Conservation (phyloP, 2,329 filamentous ascomycete species). For the Claviceps cyperi region DNA sequence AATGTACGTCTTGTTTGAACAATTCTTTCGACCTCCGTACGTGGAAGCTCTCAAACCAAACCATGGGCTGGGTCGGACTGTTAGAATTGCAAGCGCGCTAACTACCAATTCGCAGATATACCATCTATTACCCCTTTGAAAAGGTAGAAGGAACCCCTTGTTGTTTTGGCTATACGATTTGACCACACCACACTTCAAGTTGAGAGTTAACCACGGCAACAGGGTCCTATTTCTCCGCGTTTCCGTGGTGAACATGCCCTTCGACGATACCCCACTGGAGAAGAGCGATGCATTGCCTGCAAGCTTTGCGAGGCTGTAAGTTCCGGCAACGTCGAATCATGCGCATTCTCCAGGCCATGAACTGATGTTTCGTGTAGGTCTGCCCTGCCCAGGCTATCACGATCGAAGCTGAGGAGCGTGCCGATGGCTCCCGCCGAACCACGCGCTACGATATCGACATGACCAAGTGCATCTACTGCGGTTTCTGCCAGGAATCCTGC, state of each 20-base stretch:
- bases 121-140: constrained; percentile 97
- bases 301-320: constrained; percentile 87
- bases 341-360: background rate
- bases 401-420: constrained; percentile 96
- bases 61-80: background rate
- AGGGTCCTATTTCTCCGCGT: constrained; percentile 88
- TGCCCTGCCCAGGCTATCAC: constrained; percentile 98
- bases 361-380: constrained; percentile 34
- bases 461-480: constrained; percentile 99
- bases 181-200: background rate
- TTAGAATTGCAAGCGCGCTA: background rate
- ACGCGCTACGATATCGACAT: constrained; percentile 99
- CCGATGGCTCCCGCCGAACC: constrained; percentile 86
- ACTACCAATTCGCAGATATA: constrained; percentile 51
- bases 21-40: constrained; percentile 96
- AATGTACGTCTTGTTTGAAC: constrained; percentile 96
- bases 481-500: constrained; percentile 97
- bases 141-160: constrained; percentile 43
- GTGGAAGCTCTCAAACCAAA: constrained; percentile 24
- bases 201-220: constrained; percentile 9
- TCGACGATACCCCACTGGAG: constrained; percentile 87
- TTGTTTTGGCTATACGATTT: background rate
- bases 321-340: background rate
- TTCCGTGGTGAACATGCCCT: constrained; percentile 98
- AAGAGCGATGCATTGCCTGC: constrained; percentile 98